phyloP scores from a whole-genome alignment of 306 rosid genomes.

The Notholithocarpus densiflorus region DNA sequence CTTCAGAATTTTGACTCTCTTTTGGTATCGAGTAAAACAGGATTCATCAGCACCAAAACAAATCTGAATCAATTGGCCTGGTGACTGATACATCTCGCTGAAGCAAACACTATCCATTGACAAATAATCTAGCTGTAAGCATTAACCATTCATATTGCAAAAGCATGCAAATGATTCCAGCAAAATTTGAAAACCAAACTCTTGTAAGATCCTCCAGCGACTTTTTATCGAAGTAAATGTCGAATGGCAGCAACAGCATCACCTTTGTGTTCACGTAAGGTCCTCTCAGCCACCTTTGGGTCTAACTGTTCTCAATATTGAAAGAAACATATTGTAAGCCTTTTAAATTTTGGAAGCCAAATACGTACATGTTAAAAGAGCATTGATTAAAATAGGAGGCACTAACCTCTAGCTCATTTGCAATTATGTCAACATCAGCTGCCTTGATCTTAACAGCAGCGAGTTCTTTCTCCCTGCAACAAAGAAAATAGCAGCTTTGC shows the following conservation, averaged over 20 bases:
- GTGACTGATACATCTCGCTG: neutral
- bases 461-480: conserved; percentile 79
- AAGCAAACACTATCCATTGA: too few relatives aligned
- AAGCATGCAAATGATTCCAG: neutral
- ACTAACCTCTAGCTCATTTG: conserved; percentile 81
- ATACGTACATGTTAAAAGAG: neutral
- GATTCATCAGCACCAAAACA: neutral
- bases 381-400: neutral
- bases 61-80: neutral
- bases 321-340: neutral
- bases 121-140: neutral
- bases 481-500: neutral
- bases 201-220: neutral
- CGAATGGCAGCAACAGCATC: conserved; percentile 96
- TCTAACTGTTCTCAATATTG: conserved; percentile 55
- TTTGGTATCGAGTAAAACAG: neutral
- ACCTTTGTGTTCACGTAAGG: conserved; percentile 93
- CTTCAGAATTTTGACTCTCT: neutral
- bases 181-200: neutral
- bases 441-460: conserved; percentile 91
- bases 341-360: neutral
- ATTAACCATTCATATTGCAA: neutral
- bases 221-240: conserved; percentile 56
- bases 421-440: conserved; percentile 85
- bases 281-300: conserved; percentile 93